Conservation (phyloP, 768 basidiomycete species). For the Leccinum pellstonianum region DNA sequence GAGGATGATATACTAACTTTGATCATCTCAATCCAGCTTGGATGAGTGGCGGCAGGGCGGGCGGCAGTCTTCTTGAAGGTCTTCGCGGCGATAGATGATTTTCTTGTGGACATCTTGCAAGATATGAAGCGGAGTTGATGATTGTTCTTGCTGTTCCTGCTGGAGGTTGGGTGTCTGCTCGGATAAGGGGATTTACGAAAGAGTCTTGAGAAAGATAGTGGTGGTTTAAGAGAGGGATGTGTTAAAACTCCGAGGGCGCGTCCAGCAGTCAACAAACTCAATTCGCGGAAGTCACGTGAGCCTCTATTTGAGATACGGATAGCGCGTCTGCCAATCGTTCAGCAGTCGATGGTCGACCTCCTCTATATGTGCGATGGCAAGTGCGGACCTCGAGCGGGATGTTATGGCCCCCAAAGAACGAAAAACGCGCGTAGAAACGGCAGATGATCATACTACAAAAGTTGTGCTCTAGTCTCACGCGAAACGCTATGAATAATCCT, state of each 20-base stretch:
- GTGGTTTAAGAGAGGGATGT: constrained; percentile 45
- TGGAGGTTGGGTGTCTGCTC: constrained; percentile 14
- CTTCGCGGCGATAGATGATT: constrained; percentile 46
- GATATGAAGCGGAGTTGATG: constrained; percentile 12
- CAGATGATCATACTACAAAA: constrained; percentile 13
- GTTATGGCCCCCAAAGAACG: constrained; percentile 14
- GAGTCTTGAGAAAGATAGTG: constrained; percentile 40
- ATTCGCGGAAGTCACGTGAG: constrained; percentile 40
- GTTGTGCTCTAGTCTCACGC: constrained; percentile 13
- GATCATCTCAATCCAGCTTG: constrained; percentile 77
- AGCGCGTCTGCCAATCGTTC: constrained; percentile 13
- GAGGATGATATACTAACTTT: constrained; percentile 49
- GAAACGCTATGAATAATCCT: constrained; percentile 20
- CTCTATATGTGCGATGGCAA: constrained; percentile 2
- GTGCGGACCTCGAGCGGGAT: constrained; percentile 7
- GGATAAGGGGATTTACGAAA: constrained; percentile 16
- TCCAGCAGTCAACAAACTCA: constrained; percentile 41
- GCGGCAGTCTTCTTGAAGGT: constrained; percentile 34
- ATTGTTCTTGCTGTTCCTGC: constrained; percentile 19
- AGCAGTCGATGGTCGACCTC: background rate
- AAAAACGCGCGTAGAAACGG: constrained; percentile 15
- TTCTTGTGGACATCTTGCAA: constrained; percentile 40
- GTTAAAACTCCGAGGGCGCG: constrained; percentile 43
- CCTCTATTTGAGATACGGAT: constrained; percentile 33
- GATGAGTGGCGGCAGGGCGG: constrained; percentile 37